Evolutionary conservation across 352 stramenopile genomes (phyloP).

Genomic region (Pythium grandisporangium): DNA sequence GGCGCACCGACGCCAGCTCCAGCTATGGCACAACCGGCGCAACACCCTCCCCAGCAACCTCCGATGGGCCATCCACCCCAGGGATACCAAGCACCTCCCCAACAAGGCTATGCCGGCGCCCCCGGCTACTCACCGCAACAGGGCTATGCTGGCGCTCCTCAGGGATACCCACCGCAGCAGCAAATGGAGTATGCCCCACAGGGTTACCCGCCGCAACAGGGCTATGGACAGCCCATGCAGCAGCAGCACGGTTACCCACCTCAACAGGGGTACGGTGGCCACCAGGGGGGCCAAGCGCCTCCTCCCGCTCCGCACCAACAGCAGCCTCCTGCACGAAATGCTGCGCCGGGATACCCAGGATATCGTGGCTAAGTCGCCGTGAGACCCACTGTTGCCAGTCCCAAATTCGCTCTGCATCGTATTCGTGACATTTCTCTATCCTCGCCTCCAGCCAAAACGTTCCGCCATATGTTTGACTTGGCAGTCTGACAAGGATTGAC

Average conservation of each 20-base stretch:
- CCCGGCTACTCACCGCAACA: constrained; percentile 7
- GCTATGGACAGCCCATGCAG: constrained; percentile 6
- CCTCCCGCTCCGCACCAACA: constrained; percentile 7
- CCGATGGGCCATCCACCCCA: constrained; percentile 5
- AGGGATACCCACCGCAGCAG: constrained; percentile 9
- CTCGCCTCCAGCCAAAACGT: too few relatives aligned
- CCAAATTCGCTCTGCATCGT: too few relatives aligned
- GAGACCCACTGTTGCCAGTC: too few relatives aligned
- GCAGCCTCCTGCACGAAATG: constrained; percentile 2
- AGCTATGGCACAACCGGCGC: too few relatives aligned
- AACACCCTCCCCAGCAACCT: not conserved
- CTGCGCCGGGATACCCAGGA: constrained; percentile 17
- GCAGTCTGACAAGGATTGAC: too few relatives aligned
- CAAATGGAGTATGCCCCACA: constrained; percentile 13
- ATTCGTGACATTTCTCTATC: too few relatives aligned
- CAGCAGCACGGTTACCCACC: constrained; percentile 9
- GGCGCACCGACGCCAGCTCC: constrained; percentile 8
- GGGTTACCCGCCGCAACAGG: constrained; percentile 13
- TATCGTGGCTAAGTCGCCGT: constrained; percentile 29
- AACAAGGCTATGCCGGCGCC: constrained; percentile 11
- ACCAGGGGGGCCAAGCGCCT: constrained; percentile 10
- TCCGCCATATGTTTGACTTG: too few relatives aligned
- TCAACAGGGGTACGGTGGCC: constrained; percentile 14
- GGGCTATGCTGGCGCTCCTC: too few relatives aligned
- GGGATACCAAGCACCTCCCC: constrained; percentile 11